A percentile compares a stretch with the other conserved stretches of the same genome.
These are phyloP conservation scores for Russula sp. DNA, from an alignment of 768 basidiomycete genomes.

Conservation along the genomic window DNA sequence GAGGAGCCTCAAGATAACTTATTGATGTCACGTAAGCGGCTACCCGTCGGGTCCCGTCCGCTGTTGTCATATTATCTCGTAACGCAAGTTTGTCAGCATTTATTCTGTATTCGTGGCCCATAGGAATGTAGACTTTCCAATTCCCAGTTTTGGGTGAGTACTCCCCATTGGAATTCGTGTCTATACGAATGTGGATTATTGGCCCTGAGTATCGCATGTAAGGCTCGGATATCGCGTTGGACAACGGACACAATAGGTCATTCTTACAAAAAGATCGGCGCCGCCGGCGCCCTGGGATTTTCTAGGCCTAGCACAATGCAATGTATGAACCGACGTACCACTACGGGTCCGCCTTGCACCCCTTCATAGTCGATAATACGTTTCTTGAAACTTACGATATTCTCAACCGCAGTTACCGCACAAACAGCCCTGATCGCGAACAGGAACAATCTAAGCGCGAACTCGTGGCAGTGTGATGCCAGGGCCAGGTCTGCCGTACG, in stretches of 20 bases:
- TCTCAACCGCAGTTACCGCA: neutral
- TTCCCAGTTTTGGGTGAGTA: neutral
- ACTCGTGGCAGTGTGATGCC: neutral
- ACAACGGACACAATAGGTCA: too few relatives aligned
- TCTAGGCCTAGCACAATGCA: too few relatives aligned
- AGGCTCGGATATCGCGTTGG: too few relatives aligned
- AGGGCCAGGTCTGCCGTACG: neutral
- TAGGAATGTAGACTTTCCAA: neutral
- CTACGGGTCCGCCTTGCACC: too few relatives aligned
- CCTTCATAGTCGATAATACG: neutral
- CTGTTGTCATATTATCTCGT: neutral
- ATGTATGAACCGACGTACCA: too few relatives aligned
- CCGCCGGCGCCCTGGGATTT: too few relatives aligned
- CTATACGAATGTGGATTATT: neutral
- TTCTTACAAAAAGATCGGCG: too few relatives aligned
- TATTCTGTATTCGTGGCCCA: neutral
- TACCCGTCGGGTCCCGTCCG: too few relatives aligned
- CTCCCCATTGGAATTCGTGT: neutral
- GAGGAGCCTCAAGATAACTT: neutral
- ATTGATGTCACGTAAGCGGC: constrained; percentile 1
- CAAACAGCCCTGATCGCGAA: neutral
- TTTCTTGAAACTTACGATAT: neutral
- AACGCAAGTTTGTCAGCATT: neutral
- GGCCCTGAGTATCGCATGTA: too few relatives aligned
- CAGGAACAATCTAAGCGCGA: neutral